Percentiles rank a stretch among this genome's conserved stretches.
Evolutionary conservation across 305 asterid species (phyloP).

Genomic region (Fraxinus velutina): DNA sequence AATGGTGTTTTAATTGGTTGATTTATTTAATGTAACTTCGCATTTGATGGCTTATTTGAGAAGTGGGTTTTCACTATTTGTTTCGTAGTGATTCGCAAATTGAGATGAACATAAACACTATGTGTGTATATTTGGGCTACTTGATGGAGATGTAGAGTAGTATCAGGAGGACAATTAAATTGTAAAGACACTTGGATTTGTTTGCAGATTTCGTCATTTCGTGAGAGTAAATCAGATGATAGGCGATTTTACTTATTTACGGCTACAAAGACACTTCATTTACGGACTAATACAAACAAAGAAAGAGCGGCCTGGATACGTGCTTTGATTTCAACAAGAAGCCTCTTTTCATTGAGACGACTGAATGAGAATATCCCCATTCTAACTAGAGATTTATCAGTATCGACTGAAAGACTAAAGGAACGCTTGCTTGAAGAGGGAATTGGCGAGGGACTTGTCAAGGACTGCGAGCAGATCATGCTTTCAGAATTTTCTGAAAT

Average conservation of each 20-base stretch:
- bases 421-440: slow-evolving; percentile 76
- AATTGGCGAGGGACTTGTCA: slow-evolving; percentile 58
- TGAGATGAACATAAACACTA: not conserved
- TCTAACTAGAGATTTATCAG: slow-evolving; percentile 59
- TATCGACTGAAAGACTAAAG: slow-evolving; percentile 73
- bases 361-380: slow-evolving; percentile 48
- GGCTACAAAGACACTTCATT: slow-evolving; percentile 85
- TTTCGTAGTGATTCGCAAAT: not conserved
- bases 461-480: slow-evolving; percentile 89
- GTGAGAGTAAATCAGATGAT: slow-evolving; percentile 87
- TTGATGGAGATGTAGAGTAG: not conserved
- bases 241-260: slow-evolving; percentile 86
- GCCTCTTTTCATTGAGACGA: slow-evolving; percentile 25
- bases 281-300: slow-evolving; percentile 64
- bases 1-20: not conserved
- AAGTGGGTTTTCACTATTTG: not conserved
- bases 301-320: slow-evolving; percentile 83
- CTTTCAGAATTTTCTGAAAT: slow-evolving; percentile 74
- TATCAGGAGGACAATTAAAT: not conserved
- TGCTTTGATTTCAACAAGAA: slow-evolving; percentile 66
- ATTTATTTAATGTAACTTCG: not conserved
- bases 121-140: not conserved
- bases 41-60: not conserved
- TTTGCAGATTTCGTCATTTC: slow-evolving; percentile 77
- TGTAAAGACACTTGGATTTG: slow-evolving; percentile 2